Percentiles rank a stretch among this genome's conserved stretches.
phyloP scores from a whole-genome alignment of 129 eudicot species.

The Flaveria bidentis region DNA sequence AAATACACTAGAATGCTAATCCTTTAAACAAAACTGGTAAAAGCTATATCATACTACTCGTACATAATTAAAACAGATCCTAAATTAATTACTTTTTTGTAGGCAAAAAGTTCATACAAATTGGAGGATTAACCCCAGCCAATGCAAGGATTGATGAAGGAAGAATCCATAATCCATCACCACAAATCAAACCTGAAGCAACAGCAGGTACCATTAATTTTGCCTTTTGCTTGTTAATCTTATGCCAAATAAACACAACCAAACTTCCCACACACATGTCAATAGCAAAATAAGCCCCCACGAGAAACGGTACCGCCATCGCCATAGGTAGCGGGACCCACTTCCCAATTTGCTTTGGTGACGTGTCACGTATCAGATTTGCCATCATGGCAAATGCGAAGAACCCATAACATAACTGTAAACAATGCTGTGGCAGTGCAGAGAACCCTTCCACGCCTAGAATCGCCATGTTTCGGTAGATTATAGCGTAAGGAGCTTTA shows the following conservation, averaged over 20 bases:
- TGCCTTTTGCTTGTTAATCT: conserved; percentile 57
- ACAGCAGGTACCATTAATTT: conserved; percentile 78
- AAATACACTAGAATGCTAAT: not conserved
- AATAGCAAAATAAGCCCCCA: conserved; percentile 85
- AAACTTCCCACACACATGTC: conserved; percentile 91
- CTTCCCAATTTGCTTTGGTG: conserved; percentile 39
- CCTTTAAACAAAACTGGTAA: conserved; percentile 9
- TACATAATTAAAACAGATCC: not conserved
- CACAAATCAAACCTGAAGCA: conserved; percentile 89
- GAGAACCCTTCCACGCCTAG: conserved; percentile 88
- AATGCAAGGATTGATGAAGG: conserved; percentile 79
- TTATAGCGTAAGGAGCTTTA: conserved; percentile 86
- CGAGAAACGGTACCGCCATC: conserved; percentile 93
- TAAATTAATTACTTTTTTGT: conserved; percentile 21
- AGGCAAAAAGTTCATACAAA: conserved; percentile 75
- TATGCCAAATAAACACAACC: conserved; percentile 72
- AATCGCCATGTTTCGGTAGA: conserved; percentile 93
- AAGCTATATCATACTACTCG: not conserved
- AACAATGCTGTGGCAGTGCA: conserved; percentile 74
- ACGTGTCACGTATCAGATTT: conserved; percentile 58
- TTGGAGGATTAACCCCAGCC: conserved; percentile 66
- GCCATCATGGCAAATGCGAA: conserved; percentile 68
- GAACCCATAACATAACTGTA: conserved; percentile 82
- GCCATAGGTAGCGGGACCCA: conserved; percentile 97
- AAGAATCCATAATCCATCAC: conserved; percentile 88